Percentiles rank a stretch among this genome's conserved stretches.
These are phyloP conservation scores for Populus hybrid DNA, from an alignment of 441 rosid species.

Conservation along the genomic window DNA sequence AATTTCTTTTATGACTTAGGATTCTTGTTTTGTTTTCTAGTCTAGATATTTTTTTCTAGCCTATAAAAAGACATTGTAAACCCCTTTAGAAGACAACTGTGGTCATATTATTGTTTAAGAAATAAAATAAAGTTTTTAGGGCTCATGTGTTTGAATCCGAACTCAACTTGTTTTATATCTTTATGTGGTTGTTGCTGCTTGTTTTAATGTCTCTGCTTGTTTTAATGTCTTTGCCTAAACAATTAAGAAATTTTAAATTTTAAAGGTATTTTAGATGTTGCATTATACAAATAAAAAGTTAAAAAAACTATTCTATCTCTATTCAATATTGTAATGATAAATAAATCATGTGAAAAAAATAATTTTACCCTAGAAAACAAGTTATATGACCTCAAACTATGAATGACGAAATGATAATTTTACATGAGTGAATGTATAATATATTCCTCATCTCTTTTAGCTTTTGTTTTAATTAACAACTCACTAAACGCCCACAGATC, in stretches of 20 bases:
- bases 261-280: not conserved
- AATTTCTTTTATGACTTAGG: too few species aligned
- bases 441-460: not conserved
- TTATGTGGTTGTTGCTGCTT: fast-evolving
- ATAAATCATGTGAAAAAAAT: too few species aligned
- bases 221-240: fast-evolving
- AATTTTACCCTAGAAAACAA: not conserved
- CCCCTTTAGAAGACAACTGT: not conserved
- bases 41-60: too few species aligned
- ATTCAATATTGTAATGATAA: too few species aligned
- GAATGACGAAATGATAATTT: too few species aligned
- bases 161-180: too few species aligned
- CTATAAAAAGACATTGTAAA: too few species aligned
- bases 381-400: not conserved
- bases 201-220: fast-evolving
- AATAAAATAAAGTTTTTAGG: too few species aligned
- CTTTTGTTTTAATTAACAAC: not conserved
- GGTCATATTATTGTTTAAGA: not conserved
- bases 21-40: too few species aligned
- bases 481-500: not conserved
- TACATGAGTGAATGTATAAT: not conserved
- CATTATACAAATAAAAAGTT: too few species aligned
- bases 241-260: too few species aligned
- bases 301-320: too few species aligned
- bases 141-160: not conserved